Evolutionary conservation across 441 rosid species (phyloP).

Genomic region (Aleurites moluccanus): DNA sequence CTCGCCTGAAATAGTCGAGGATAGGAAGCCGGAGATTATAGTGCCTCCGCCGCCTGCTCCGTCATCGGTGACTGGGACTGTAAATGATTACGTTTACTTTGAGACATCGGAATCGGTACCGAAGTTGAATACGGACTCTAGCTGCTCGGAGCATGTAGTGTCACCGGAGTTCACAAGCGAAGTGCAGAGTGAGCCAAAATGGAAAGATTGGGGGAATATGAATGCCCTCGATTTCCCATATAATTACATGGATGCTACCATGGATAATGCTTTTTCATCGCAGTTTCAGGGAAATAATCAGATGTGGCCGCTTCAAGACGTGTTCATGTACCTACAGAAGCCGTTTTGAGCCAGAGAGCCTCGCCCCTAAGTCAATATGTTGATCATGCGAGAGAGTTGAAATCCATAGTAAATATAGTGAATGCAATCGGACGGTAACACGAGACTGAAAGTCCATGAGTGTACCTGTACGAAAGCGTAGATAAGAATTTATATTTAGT

Average conservation of each 20-base stretch:
- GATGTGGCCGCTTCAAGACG: slow-evolving; percentile 67
- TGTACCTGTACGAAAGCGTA: slow-evolving; percentile 38
- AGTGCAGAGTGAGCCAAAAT: slow-evolving; percentile 82
- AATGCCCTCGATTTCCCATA: slow-evolving; percentile 36
- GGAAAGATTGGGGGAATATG: slow-evolving; percentile 51
- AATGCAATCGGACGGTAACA: slow-evolving; percentile 34
- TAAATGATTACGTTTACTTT: slow-evolving; percentile 39
- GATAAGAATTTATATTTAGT: background rate
- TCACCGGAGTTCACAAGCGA: slow-evolving; percentile 75
- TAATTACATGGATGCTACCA: slow-evolving; percentile 52
- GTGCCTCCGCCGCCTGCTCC: slow-evolving; percentile 31
- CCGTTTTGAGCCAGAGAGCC: slow-evolving; percentile 47
- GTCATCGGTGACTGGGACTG: slow-evolving; percentile 23
- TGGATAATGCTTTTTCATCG: slow-evolving; percentile 37
- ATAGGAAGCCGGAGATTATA: slow-evolving; percentile 47
- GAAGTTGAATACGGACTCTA: slow-evolving; percentile 69
- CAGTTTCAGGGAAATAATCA: slow-evolving; percentile 42
- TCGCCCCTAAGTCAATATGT: no score
- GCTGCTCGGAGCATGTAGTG: slow-evolving; percentile 82
- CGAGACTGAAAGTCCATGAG: slow-evolving; percentile 67
- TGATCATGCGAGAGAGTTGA: background rate
- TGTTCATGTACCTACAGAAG: slow-evolving; percentile 59
- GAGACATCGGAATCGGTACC: slow-evolving; percentile 86
- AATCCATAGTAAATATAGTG: no score
- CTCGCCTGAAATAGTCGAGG: slow-evolving; percentile 11